Evolutionary conservation across 306 rosid species (phyloP).

Genomic region (Sicyos edulis): DNA sequence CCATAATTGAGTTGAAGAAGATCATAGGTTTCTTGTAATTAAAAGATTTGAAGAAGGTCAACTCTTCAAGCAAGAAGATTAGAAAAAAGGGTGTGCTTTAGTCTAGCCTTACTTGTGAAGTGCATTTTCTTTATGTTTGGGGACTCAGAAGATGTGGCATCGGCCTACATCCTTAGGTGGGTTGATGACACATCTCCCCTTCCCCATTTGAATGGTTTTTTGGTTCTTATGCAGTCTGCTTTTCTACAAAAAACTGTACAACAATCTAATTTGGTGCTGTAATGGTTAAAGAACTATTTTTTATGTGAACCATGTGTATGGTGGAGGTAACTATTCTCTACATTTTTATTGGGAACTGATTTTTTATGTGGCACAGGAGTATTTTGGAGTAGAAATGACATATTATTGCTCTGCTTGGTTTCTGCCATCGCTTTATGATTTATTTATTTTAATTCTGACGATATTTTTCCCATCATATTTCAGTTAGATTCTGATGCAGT

Average conservation of each 20-base stretch:
- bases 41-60: neutral
- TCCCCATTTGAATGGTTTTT: neutral
- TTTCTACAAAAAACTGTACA: neutral
- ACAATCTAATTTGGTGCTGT: neutral
- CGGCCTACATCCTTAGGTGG: neutral
- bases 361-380: neutral
- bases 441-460: neutral
- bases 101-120: neutral
- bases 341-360: neutral
- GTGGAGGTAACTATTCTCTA: neutral
- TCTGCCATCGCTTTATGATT: neutral
- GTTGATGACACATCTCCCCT: neutral
- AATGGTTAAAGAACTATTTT: neutral
- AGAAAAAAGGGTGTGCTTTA: neutral
- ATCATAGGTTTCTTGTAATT: neutral
- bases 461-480: conserved; percentile 31
- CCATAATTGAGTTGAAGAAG: neutral
- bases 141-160: neutral
- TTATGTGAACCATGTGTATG: neutral
- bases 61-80: neutral
- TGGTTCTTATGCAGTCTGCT: neutral
- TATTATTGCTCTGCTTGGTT: neutral
- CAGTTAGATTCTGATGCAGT: conserved; percentile 78
- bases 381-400: neutral
- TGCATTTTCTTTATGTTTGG: conserved; percentile 2